Evolutionary conservation across 371 early-diverging fungal genomes (phyloP).

Genomic region (Catenaria anguillulae): DNA sequence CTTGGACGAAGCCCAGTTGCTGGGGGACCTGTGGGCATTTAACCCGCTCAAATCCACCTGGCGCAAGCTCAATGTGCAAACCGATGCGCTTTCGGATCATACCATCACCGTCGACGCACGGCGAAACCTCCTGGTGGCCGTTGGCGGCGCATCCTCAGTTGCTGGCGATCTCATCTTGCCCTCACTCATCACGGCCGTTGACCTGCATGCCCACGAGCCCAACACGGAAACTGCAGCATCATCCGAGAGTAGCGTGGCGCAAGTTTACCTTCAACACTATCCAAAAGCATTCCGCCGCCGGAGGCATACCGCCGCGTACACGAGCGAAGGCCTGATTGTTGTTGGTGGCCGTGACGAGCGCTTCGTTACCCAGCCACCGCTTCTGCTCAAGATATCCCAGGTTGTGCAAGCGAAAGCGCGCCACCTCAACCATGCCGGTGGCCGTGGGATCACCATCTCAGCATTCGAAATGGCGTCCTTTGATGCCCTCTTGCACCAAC

Average conservation of each 20-base stretch:
- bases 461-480: too few relatives aligned
- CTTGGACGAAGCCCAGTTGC: neutral
- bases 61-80: neutral
- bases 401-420: too few relatives aligned
- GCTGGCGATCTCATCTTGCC: neutral
- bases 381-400: neutral
- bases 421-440: too few relatives aligned
- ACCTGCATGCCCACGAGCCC: neutral
- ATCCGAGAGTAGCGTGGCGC: too few relatives aligned
- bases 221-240: too few relatives aligned
- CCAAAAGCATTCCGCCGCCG: neutral
- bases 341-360: neutral
- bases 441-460: too few relatives aligned
- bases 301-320: neutral
- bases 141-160: neutral
- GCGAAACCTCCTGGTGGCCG: neutral
- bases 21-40: conserved; percentile 2
- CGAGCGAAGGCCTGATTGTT: neutral
- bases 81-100: neutral
- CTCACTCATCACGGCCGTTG: neutral
- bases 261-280: too few relatives aligned
- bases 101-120: neutral
- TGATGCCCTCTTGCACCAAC: too few relatives aligned
- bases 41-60: neutral
- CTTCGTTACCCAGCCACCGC: neutral